These are phyloP conservation scores for Termitomyces heimii DNA, from an alignment of 768 basidiomycete genomes.

Conservation along the genomic window DNA sequence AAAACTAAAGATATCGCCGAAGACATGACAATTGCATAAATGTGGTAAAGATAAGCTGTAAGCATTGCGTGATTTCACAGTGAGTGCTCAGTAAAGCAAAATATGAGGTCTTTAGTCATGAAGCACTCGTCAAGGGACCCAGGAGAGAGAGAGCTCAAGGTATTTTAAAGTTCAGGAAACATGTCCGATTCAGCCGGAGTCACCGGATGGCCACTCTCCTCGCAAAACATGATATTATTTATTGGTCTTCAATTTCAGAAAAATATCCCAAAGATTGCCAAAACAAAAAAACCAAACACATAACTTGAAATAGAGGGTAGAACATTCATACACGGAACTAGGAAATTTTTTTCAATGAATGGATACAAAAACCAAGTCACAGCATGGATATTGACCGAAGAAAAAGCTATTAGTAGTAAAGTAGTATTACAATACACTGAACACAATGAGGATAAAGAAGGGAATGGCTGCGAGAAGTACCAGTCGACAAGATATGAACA, in stretches of 20 bases:
- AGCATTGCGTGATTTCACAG: not conserved
- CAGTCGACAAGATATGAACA: slow-evolving; percentile 2
- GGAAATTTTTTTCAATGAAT: not conserved
- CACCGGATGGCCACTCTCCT: too few species aligned
- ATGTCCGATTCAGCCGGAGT: not conserved
- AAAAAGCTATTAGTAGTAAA: slow-evolving; percentile 2
- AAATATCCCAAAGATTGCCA: not conserved
- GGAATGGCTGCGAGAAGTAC: not conserved
- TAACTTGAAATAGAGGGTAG: not conserved
- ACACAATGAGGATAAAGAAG: slow-evolving; percentile 1
- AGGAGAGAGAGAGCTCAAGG: not conserved
- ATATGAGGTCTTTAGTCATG: not conserved
- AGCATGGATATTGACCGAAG: not conserved
- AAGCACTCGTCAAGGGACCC: not conserved
- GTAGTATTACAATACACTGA: slow-evolving; percentile 7
- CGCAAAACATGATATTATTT: too few species aligned
- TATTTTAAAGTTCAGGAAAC: not conserved
- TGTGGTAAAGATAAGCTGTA: not conserved
- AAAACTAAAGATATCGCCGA: slow-evolving; percentile 4
- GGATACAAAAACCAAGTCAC: not conserved
- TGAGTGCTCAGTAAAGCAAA: not conserved
- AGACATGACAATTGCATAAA: slow-evolving; percentile 4
- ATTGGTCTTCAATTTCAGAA: too few species aligned
- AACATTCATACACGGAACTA: not conserved
- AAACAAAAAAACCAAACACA: too few species aligned